Percentiles rank a stretch among this genome's conserved stretches.
phyloP scores from a whole-genome alignment of 352 stramenopile species.

The Pythium diclinum region DNA sequence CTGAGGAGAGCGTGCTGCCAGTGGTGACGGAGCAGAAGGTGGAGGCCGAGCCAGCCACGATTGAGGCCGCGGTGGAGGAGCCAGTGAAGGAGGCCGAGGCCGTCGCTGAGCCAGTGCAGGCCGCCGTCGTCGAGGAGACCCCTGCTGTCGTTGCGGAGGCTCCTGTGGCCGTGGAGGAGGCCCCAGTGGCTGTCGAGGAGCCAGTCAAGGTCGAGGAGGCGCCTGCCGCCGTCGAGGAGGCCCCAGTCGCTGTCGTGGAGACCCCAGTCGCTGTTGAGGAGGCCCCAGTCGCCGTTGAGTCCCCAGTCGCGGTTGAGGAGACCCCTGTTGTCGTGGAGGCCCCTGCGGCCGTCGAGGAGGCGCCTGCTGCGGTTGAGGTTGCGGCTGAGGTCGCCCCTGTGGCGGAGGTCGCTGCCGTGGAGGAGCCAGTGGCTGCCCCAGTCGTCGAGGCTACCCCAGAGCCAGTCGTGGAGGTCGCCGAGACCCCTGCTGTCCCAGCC shows the following conservation, averaged over 20 bases:
- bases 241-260: background rate
- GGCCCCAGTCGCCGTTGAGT: slow-evolving; percentile 9
- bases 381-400: background rate
- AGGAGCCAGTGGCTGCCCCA: slow-evolving; percentile 4
- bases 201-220: slow-evolving; percentile 7
- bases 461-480: slow-evolving; percentile 9
- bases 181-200: background rate
- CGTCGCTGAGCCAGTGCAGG: slow-evolving; percentile 23
- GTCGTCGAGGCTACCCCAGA: slow-evolving; percentile 1
- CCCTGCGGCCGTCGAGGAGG: slow-evolving; percentile 3
- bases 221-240: background rate
- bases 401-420: slow-evolving; percentile 7
- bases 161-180: slow-evolving; percentile 10
- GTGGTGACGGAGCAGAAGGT: slow-evolving; percentile 18
- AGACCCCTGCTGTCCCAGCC: slow-evolving; percentile 3
- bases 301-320: slow-evolving; percentile 3
- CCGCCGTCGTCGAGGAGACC: slow-evolving; percentile 16
- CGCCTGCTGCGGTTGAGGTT: slow-evolving; percentile 3
- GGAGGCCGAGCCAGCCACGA: slow-evolving; percentile 18
- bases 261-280: background rate
- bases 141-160: slow-evolving; percentile 11
- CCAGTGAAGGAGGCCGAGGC: slow-evolving; percentile 17
- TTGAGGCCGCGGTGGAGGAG: slow-evolving; percentile 20
- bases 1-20: slow-evolving; percentile 19
- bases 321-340: background rate